These are phyloP conservation scores for Fusarium sp. DNA, from an alignment of 2,329 filamentous ascomycete genomes.

Conservation along the genomic window DNA sequence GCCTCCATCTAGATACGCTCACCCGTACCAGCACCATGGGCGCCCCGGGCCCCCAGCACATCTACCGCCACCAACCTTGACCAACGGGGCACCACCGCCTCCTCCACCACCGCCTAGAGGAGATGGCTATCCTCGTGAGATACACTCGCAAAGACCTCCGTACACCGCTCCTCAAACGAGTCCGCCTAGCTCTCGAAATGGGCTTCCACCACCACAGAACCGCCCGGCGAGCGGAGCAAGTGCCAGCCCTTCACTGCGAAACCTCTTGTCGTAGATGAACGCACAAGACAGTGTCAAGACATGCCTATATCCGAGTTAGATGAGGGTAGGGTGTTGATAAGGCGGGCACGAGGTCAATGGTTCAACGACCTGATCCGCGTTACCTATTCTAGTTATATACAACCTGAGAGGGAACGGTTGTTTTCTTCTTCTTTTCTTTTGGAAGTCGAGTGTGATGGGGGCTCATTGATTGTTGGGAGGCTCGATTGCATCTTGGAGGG, in stretches of 20 bases:
- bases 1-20: conserved; percentile 56
- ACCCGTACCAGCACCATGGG: conserved; percentile 49
- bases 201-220: conserved; percentile 46
- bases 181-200: conserved; percentile 58
- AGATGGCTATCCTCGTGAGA: conserved; percentile 54
- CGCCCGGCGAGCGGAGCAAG: conserved; percentile 74
- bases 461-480: conserved; percentile 1
- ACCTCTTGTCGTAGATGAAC: conserved; percentile 69
- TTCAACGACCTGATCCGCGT: not conserved
- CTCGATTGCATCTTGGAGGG: conserved; percentile 13
- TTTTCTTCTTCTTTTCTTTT: not conserved
- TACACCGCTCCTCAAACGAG: conserved; percentile 59
- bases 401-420: not conserved
- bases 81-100: conserved; percentile 43
- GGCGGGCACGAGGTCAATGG: not conserved
- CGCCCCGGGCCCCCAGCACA: conserved; percentile 37
- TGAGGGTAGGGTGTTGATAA: not conserved
- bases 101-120: conserved; percentile 43
- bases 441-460: conserved; percentile 4
- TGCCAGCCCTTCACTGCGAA: conserved; percentile 79
- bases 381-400: conserved; percentile 12
- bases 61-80: conserved; percentile 1
- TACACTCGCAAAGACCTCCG: conserved; percentile 54
- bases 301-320: too few relatives aligned
- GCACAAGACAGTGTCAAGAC: not conserved